Percentiles rank a stretch among this genome's conserved stretches.
Conservation (phyloP, 1,284 basidiomycete species). For the Moesziomyces antarcticus region DNA sequence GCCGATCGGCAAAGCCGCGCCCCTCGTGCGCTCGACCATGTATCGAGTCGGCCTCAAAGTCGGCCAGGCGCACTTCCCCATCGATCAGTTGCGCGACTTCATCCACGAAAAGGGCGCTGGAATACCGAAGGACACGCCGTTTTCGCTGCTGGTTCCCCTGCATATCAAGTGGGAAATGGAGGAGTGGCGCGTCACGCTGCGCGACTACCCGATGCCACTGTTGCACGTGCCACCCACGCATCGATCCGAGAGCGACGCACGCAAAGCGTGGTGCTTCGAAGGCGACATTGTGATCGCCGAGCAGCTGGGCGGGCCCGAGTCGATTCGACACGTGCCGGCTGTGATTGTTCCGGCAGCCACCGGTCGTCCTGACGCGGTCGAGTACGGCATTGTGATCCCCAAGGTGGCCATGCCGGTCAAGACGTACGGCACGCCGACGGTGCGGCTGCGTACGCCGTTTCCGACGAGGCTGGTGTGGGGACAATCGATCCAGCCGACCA, state of each 20-base stretch:
- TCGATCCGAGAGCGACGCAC: slow-evolving; percentile 14
- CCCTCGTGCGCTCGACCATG: slow-evolving; percentile 79
- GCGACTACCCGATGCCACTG: slow-evolving; percentile 77
- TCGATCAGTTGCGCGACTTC: slow-evolving; percentile 75
- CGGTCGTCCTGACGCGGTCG: slow-evolving; percentile 71
- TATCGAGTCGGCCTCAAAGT: slow-evolving; percentile 75
- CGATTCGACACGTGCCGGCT: slow-evolving; percentile 61
- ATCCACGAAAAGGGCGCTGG: slow-evolving; percentile 78
- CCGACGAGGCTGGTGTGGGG: slow-evolving; percentile 88
- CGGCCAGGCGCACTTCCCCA: slow-evolving; percentile 76
- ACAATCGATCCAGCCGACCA: slow-evolving; percentile 84
- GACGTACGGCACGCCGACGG: slow-evolving; percentile 78
- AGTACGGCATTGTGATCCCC: slow-evolving; percentile 78
- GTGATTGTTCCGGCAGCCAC: slow-evolving; percentile 62
- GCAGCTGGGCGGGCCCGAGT: slow-evolving; percentile 80
- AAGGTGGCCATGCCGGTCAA: slow-evolving; percentile 97
- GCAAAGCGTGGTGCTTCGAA: slow-evolving; percentile 75
- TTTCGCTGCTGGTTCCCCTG: slow-evolving; percentile 84
- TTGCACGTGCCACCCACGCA: slow-evolving; percentile 69
- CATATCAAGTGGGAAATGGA: slow-evolving; percentile 79
- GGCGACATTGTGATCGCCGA: slow-evolving; percentile 89
- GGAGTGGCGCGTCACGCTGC: slow-evolving; percentile 76
- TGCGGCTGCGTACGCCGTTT: slow-evolving; percentile 76
- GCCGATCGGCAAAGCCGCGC: slow-evolving; percentile 73
- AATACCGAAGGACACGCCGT: slow-evolving; percentile 78